Base-by-base conservation (phyloP, 106 monocot genomes). In the Dioscorea alata region DNA sequence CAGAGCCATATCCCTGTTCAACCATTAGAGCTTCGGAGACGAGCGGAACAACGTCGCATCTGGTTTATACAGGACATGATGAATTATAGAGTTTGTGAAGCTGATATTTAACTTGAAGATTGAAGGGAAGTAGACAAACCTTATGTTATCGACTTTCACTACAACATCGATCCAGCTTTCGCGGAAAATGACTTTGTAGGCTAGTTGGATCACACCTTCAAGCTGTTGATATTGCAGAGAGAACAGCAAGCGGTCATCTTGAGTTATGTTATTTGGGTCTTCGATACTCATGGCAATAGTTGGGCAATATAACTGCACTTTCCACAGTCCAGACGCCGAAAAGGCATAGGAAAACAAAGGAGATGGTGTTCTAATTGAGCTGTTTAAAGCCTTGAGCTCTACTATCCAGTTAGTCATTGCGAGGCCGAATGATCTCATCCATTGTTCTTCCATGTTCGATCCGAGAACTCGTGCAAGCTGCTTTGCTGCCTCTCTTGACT, bases 271-370 rank as follows among this genome's bases (percentile, higher is more conserved):
- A 31, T 73, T 78, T 28, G 74, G 68, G 53, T 79, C 76, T 59
- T 81, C 81, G 13, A 63, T 17, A 59, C 19, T 24, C 82, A 94
- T 90, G 20, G 90, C 90, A 28, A 85, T 72, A 19, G 83, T 51
- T 13, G 87, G 90, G 78, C 90, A 94, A 51, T 72, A 94, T 53
- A 90, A 48, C 75, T 94, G 84, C 33, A 90, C 86, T 51, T 90
- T 94, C 90, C 90, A 94, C 14, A 94, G 65, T 4, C 80, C 78
- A n/a, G 31, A 69, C 8, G 84, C 80, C 1, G 90, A 84, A 12
- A 87, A 8, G 8, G 82, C 84, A 63, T 90, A 82, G 8, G 90
- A 94, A 49, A 94, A 94, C 70, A 79, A 48, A 12, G 84, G 70
- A n/a, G 77, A 80, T 7, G 82, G 82, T 33, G 75, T 49, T 60